Evolutionary conservation across 768 basidiomycete species (phyloP).

Genomic region (Suillus subaureus): DNA sequence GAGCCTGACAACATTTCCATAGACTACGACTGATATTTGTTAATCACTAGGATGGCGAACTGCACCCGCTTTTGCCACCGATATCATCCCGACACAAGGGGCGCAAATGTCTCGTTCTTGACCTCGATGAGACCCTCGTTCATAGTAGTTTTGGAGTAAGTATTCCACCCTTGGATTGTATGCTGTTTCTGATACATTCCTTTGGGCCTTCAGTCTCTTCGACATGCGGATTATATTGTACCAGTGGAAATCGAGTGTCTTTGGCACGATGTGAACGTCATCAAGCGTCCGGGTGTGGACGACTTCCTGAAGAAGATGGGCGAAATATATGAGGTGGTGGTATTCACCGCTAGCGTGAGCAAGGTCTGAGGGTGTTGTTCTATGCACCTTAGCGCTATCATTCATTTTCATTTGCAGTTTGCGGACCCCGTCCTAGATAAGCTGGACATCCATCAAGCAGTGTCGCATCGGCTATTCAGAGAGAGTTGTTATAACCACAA

Average conservation of each 20-base stretch:
- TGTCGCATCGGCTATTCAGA: conserved; percentile 87
- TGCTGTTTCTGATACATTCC: conserved; percentile 12
- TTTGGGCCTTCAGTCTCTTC: conserved; percentile 58
- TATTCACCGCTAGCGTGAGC: conserved; percentile 93
- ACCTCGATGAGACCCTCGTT: conserved; percentile 90
- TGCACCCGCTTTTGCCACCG: conserved; percentile 80
- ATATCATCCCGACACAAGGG: conserved; percentile 72
- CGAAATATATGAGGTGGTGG: conserved; percentile 91
- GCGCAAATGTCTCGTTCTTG: conserved; percentile 90
- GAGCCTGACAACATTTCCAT: conserved; percentile 31
- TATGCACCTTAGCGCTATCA: not conserved
- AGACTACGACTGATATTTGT: not conserved
- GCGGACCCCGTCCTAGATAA: conserved; percentile 95
- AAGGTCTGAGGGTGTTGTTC: conserved; percentile 56
- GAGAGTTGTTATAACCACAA: conserved; percentile 96
- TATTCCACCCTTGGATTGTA: conserved; percentile 15
- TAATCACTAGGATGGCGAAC: conserved; percentile 66
- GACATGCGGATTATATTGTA: conserved; percentile 91
- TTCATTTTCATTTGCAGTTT: conserved; percentile 55
- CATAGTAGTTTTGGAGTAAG: conserved; percentile 93
- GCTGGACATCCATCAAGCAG: conserved; percentile 83
- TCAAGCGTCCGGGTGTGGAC: conserved; percentile 97
- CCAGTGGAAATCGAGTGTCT: conserved; percentile 96
- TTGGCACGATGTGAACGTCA: conserved; percentile 94
- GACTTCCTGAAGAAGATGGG: conserved; percentile 94